Conservation (phyloP, 441 rosid species). For the Populus hybrid region DNA sequence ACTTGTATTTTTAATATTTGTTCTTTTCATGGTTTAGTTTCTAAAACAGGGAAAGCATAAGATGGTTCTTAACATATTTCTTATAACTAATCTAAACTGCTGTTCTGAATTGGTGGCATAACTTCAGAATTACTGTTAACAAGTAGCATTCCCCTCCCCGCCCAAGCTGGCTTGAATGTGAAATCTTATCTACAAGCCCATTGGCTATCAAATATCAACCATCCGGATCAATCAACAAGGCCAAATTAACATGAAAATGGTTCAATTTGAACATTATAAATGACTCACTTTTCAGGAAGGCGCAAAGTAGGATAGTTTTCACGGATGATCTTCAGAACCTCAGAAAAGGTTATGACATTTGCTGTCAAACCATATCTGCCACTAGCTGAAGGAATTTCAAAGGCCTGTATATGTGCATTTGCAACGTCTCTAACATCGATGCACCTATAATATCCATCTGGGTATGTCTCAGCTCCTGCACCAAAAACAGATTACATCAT, state of each 20-base stretch:
- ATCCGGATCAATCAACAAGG: neutral
- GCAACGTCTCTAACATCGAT: conserved; percentile 71
- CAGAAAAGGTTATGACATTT: conserved; percentile 34
- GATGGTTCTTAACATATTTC: neutral
- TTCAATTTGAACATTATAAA: neutral
- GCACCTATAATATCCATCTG: conserved; percentile 32
- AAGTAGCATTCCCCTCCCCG: neutral
- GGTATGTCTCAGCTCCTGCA: conserved; percentile 28
- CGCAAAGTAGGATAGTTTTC: conserved; percentile 46
- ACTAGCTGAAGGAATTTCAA: conserved; percentile 50
- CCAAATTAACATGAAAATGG: neutral
- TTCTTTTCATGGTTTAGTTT: neutral
- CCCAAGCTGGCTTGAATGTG: neutral
- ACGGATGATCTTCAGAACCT: conserved; percentile 40
- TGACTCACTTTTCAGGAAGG: conserved; percentile 45
- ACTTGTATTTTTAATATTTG: too few relatives aligned
- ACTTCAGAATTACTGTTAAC: neutral
- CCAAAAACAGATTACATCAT: neutral
- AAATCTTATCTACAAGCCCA: neutral
- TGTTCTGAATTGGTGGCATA: neutral
- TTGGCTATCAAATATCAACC: neutral
- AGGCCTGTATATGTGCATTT: conserved; percentile 55
- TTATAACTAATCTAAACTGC: neutral
- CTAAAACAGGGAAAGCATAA: neutral
- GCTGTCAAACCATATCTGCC: conserved; percentile 57